Conservation (phyloP, 305 asterid genomes). For the Fraxinus baroniana region DNA sequence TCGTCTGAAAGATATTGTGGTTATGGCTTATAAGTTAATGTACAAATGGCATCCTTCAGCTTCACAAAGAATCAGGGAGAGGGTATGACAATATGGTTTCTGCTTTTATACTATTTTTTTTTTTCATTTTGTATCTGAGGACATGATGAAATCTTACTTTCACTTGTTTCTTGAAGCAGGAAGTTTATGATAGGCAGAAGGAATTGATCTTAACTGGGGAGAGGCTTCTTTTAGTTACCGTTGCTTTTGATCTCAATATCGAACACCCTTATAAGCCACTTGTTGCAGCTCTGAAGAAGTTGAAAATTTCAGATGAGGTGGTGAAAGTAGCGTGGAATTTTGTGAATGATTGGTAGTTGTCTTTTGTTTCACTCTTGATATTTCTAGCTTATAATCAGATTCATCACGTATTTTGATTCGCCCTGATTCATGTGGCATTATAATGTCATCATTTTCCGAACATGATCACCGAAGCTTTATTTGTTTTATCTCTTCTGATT, state of each 20-base stretch:
- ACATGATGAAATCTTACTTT: slow-evolving; percentile 9
- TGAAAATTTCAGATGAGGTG: slow-evolving; percentile 43
- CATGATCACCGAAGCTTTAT: background rate
- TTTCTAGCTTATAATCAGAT: background rate
- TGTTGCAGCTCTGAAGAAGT: slow-evolving; percentile 46
- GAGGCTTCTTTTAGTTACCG: slow-evolving; percentile 49
- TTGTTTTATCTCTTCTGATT: slow-evolving; percentile 1
- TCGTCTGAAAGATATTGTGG: slow-evolving; percentile 43
- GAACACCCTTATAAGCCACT: slow-evolving; percentile 65
- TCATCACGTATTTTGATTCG: background rate
- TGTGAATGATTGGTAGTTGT: slow-evolving; percentile 57
- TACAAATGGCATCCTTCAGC: slow-evolving; percentile 57
- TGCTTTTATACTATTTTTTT: background rate
- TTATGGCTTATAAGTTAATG: slow-evolving; percentile 43
- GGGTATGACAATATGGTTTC: slow-evolving; percentile 31
- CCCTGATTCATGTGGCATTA: background rate
- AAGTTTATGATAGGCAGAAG: slow-evolving; percentile 51
- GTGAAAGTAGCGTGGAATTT: slow-evolving; percentile 63
- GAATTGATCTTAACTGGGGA: slow-evolving; percentile 46
- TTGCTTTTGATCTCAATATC: slow-evolving; percentile 60
- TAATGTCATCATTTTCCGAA: background rate
- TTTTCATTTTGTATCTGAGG: background rate
- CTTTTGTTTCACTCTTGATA: background rate
- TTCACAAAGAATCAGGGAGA: slow-evolving; percentile 45
- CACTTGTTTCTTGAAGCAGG: slow-evolving; percentile 34